Evolutionary conservation across 1,284 basidiomycete species (phyloP).

Genomic region (Phellopilus nigrolimitatus): DNA sequence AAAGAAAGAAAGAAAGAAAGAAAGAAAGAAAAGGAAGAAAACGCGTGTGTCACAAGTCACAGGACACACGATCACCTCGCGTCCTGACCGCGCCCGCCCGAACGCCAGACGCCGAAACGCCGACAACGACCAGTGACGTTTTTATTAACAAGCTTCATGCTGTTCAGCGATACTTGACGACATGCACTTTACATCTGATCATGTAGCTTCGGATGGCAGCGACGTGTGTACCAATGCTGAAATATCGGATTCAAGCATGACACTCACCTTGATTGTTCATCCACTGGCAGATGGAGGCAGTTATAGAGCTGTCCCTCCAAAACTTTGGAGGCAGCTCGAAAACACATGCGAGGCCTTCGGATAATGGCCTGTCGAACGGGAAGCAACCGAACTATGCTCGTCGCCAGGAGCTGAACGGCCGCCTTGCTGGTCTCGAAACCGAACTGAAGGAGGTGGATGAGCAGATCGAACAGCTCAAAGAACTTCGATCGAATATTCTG

Average conservation of each 20-base stretch:
- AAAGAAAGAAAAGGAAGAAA: too few relatives aligned
- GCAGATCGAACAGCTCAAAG: slow-evolving; percentile 36
- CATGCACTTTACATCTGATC: slow-evolving; percentile 13
- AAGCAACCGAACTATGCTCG: slow-evolving; percentile 23
- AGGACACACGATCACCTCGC: too few relatives aligned
- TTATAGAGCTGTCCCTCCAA: slow-evolving; percentile 3
- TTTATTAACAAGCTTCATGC: not conserved
- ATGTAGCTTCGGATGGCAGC: slow-evolving; percentile 6
- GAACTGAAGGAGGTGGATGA: slow-evolving; percentile 41
- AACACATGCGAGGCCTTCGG: not conserved
- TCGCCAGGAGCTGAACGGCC: slow-evolving; percentile 33
- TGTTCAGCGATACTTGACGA: not conserved
- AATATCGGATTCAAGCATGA: not conserved
- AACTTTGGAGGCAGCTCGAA: not conserved
- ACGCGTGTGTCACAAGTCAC: too few relatives aligned
- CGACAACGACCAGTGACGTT: too few relatives aligned
- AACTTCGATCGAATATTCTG: slow-evolving; percentile 27
- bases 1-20: too few relatives aligned
- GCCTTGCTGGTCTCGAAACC: slow-evolving; percentile 35
- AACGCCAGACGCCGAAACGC: too few relatives aligned
- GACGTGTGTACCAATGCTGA: not conserved
- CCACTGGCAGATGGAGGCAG: slow-evolving; percentile 8
- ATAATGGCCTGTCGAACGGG: not conserved
- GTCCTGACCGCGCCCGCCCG: too few relatives aligned
- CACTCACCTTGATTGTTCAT: not conserved